Evolutionary conservation across 73 alveolate species (phyloP), one percentile per base, ranked within the genome.

Genomic region (Paramecium sexaurelia): DNA sequence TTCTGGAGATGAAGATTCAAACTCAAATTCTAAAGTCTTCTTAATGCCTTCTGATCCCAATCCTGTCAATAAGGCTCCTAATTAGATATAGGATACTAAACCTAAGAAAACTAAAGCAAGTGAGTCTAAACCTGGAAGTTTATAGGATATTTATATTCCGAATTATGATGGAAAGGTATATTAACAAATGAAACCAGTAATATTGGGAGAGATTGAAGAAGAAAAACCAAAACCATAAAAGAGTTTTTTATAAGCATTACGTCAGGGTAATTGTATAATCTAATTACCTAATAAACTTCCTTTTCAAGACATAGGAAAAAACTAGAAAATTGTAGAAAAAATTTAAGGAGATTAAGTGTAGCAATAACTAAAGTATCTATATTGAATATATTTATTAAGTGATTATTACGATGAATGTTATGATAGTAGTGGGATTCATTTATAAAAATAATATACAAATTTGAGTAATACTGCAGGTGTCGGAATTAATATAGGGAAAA

Each of bases 391-490:
- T n/a, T 17, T 51, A 51, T 15, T 51, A 15, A 51, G 67, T 6
- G 83, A 61, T 26, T 61, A 29, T 61, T 61, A 61, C n/a, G 43
- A 61, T 61, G 83, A 61, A 29, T 61, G 45, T 61, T 61, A 61
- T 24, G 45, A 61, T 61, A 61, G 45, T 32, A 61, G 41, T 61
- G 83, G 83, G 0, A 29, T 61, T 3, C 83, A 26, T 26, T 61
- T 61, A 32, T 61, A 10, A 22, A 22, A 61, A 61, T 32, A 10
- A 32, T 61, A 22, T 27, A 26, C 83, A 0, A 13, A 26, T 29
- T 29, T 61, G 2, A 61, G 45, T 61, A 61, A 61, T 61, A 11
- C 20, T 26, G 43, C 8, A 1, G 26, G 26, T 5, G 83, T 61
- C 4, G 83, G 45, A 11, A 61, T 61, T 10, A 24, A 32, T 24